phyloP scores from a whole-genome alignment of 108 stramenopile genomes.

The Skeletonema marinoi region DNA sequence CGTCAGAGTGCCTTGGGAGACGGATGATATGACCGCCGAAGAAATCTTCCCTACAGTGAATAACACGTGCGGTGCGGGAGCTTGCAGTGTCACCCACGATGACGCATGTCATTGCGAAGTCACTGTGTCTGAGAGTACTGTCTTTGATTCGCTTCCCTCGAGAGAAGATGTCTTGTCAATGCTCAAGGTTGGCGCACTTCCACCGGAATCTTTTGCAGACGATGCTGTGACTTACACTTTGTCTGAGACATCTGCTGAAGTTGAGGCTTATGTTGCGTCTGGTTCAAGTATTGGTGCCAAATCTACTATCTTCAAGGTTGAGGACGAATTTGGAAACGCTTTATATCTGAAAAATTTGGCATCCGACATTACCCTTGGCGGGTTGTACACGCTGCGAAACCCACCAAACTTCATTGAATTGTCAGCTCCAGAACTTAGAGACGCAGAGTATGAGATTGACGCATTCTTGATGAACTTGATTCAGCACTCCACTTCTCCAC shows the following conservation, averaged over 20 bases:
- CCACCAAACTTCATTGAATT: conserved; percentile 35
- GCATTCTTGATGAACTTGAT: conserved; percentile 29
- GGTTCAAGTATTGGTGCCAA: conserved; percentile 19
- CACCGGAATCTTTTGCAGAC: conserved; percentile 38
- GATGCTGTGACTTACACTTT: conserved; percentile 15
- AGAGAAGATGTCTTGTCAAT: conserved; percentile 34
- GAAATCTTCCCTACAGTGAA: conserved; percentile 33
- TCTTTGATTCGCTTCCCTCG: conserved; percentile 38
- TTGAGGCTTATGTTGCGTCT: conserved; percentile 30
- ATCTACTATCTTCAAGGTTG: conserved; percentile 43
- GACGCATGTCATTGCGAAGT: conserved; percentile 31
- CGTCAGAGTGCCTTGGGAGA: conserved; percentile 37
- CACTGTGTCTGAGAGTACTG: conserved; percentile 14
- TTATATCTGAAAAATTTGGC: conserved; percentile 32
- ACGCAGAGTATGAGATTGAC: conserved; percentile 48
- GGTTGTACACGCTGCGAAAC: conserved; percentile 29
- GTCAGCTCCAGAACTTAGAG: conserved; percentile 33
- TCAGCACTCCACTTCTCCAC: conserved; percentile 49
- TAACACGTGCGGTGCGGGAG: conserved; percentile 44
- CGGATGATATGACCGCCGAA: conserved; percentile 19
- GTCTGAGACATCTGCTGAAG: conserved; percentile 16
- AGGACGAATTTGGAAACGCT: conserved; percentile 31
- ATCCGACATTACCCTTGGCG: conserved; percentile 20
- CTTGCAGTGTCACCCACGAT: conserved; percentile 19
- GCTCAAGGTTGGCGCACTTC: conserved; percentile 47